Conservation (phyloP, 2,329 filamentous ascomycete genomes). For the Fusarium sp. region DNA sequence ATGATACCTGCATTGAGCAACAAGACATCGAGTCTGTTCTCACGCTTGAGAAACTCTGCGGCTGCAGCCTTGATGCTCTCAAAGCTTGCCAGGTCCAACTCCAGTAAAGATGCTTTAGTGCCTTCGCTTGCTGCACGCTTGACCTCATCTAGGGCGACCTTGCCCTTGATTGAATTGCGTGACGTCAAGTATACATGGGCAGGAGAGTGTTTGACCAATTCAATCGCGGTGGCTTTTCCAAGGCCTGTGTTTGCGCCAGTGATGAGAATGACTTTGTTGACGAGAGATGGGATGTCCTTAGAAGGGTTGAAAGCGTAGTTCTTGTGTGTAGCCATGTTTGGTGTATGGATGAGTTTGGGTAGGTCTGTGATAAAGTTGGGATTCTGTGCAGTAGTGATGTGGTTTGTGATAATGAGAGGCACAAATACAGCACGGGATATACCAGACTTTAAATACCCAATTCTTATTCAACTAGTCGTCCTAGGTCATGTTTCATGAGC, state of each 20-base stretch:
- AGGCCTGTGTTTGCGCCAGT: slow-evolving; percentile 8
- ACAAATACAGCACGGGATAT: background rate
- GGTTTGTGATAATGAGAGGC: background rate
- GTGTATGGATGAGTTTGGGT: no score
- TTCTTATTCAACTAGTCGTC: background rate
- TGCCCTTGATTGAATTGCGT: background rate
- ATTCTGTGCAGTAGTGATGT: background rate
- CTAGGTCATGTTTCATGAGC: no score
- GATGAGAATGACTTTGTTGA: background rate
- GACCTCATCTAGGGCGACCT: accelerated
- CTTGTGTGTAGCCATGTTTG: background rate
- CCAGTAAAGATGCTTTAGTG: accelerated
- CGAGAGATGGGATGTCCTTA: background rate
- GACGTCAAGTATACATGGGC: slow-evolving; percentile 3
- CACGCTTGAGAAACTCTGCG: accelerated
- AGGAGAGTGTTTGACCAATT: slow-evolving; percentile 8
- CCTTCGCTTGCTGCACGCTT: accelerated
- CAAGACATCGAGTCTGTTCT: slow-evolving; percentile 3
- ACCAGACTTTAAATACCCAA: background rate
- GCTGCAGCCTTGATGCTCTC: slow-evolving; percentile 2
- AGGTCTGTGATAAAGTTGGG: background rate
- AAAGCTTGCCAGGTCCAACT: background rate
- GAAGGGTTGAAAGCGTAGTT: background rate
- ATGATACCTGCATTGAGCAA: slow-evolving; percentile 17
- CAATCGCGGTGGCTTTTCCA: slow-evolving; percentile 9